Base-by-base conservation (phyloP, 75 land plant genomes). In the Pinus tabuliformis region DNA sequence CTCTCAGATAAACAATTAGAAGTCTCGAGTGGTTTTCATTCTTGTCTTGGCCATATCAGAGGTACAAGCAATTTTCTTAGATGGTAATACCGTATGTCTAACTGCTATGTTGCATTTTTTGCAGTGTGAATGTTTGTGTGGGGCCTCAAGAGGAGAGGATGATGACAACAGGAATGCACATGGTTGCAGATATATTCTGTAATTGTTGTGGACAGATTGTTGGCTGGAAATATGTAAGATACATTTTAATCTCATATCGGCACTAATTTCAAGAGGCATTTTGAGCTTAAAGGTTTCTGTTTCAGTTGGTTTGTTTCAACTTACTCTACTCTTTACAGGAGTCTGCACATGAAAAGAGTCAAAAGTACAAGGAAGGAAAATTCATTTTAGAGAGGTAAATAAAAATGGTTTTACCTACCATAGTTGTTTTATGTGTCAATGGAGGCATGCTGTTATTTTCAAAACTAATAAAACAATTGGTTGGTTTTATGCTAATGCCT, bases 221-320 rank as follows among this genome's bases (percentile, higher is more conserved):
- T 62, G 98, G 98, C 59, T 95, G 98, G 98, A 95, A 91, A 93
- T 95, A 95, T 86, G 96, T 95, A 88, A 81, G 89, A 77, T 9
- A 49, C 26, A n/a, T 72, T 28, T 4, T 26, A 21, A 60, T 20
- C 6, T 20, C 62, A 60, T 6, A 7, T 60, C 7, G 21, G 5
- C 62, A 60, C 22, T 60, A 20, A 60, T 49, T 49, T 49, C 54
- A 49, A 49, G 1, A 49, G 54, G 54, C 54, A 49, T 11, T 9
- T 49, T 49, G 11, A 9, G 54, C 54, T 49, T 49, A 9, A 49
- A 49, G 12, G 54, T 49, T 49, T 49, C 12, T 49, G 54, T 49
- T 49, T 49, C 54, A 49, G 54, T 49, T 49, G 54, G 54, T 49
- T 49, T 49, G 54, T 49, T 49, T 49, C 11, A 11, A 49, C 12